Conservation (phyloP, 768 basidiomycete species). For the Albatrellus ellisii region DNA sequence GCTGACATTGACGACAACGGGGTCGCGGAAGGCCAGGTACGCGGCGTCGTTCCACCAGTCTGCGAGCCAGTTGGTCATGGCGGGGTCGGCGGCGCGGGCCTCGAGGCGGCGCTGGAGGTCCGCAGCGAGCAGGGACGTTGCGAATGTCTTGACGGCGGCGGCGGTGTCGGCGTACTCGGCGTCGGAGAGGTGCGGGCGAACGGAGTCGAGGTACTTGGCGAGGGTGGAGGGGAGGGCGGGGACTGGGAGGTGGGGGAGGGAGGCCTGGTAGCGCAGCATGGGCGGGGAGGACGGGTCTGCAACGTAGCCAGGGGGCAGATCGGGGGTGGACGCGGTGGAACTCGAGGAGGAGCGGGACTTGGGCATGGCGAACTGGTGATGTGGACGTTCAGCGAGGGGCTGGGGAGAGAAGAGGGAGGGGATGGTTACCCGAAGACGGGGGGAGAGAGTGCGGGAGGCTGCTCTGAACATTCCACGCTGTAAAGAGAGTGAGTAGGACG, state of each 20-base stretch:
- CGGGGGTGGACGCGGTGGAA: not conserved
- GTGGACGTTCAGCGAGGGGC: no score
- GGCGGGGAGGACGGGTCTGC: conserved; percentile 44
- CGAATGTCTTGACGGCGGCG: conserved; percentile 49
- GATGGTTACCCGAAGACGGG: no score
- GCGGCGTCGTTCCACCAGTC: conserved; percentile 98
- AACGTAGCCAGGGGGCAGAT: conserved; percentile 29
- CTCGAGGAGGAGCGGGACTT: not conserved
- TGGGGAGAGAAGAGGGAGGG: no score
- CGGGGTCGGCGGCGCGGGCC: conserved; percentile 50
- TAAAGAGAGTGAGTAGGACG: no score
- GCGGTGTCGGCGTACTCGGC: conserved; percentile 48
- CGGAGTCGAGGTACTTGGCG: conserved; percentile 78
- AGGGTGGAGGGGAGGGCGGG: conserved; percentile 75
- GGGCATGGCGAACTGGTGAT: not conserved
- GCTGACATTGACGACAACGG: conserved; percentile 85
- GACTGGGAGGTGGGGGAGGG: conserved; percentile 69
- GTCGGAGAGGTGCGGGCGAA: conserved; percentile 62
- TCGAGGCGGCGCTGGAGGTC: conserved; percentile 72
- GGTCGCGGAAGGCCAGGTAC: conserved; percentile 79
- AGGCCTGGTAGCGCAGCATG: conserved; percentile 65
- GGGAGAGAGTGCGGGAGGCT: no score
- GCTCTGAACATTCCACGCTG: no score
- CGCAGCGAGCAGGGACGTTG: conserved; percentile 50
- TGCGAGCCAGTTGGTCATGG: conserved; percentile 69